Evolutionary conservation across 345 rosid species (phyloP).

Genomic region (Populus euphratica): DNA sequence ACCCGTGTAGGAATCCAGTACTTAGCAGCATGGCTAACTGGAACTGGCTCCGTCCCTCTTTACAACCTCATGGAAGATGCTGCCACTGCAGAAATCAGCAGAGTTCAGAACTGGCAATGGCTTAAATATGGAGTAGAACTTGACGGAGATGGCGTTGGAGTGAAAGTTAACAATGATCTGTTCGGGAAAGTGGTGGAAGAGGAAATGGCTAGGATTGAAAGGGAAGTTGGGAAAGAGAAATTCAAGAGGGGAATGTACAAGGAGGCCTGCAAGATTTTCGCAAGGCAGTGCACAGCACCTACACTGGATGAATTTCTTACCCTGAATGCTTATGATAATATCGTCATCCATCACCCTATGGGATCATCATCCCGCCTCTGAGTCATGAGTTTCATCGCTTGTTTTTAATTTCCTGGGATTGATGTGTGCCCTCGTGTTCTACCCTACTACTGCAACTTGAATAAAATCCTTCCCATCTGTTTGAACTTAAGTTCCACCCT

Average conservation of each 20-base stretch:
- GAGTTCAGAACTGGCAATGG: slow-evolving; percentile 98
- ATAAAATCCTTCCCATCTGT: background rate
- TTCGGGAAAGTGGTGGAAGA: slow-evolving; percentile 83
- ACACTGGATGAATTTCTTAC: slow-evolving; percentile 83
- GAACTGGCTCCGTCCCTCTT: slow-evolving; percentile 85
- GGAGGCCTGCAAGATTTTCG: slow-evolving; percentile 73
- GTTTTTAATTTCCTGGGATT: background rate
- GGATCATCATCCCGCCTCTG: slow-evolving; percentile 47
- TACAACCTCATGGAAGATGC: slow-evolving; percentile 98
- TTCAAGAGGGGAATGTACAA: slow-evolving; percentile 67
- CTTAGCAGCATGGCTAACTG: slow-evolving; percentile 85
- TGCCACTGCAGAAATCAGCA: slow-evolving; percentile 90
- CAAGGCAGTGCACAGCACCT: slow-evolving; percentile 58
- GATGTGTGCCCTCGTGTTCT: background rate
- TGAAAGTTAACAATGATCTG: slow-evolving; percentile 55
- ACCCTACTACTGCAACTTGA: background rate
- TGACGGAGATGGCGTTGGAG: slow-evolving; percentile 74
- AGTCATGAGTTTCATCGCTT: background rate
- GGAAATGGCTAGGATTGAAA: slow-evolving; percentile 79
- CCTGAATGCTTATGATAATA: slow-evolving; percentile 61
- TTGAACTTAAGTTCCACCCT: background rate
- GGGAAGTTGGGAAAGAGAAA: slow-evolving; percentile 78
- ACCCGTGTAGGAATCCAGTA: slow-evolving; percentile 91
- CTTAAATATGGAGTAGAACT: slow-evolving; percentile 70
- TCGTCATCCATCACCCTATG: slow-evolving; percentile 57